These are phyloP conservation scores for Chlamydomonas reinhardtii DNA, from an alignment of 163 green algal species.

Conservation along the genomic window DNA sequence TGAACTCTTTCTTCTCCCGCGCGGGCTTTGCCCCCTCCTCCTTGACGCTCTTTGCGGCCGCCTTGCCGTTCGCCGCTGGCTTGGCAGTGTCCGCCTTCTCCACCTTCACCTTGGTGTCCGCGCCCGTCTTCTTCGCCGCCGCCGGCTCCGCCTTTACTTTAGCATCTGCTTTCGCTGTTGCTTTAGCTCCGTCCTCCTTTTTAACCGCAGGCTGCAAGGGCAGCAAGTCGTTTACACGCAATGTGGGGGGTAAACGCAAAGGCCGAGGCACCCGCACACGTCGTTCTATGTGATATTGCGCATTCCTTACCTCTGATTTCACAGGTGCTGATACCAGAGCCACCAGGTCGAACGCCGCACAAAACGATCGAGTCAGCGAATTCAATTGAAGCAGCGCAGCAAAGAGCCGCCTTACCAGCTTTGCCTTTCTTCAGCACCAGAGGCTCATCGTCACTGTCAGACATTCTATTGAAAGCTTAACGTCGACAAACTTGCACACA, in stretches of 20 bases:
- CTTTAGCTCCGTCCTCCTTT: neutral
- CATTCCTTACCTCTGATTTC: neutral
- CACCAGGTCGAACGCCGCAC: neutral
- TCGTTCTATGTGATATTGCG: too few species aligned
- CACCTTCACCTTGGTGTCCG: slow-evolving; percentile 30
- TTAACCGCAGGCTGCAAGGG: neutral
- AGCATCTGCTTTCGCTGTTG: neutral
- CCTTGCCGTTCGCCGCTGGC: neutral
- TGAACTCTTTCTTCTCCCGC: slow-evolving; percentile 74
- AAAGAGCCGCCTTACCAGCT: neutral
- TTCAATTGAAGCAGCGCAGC: neutral
- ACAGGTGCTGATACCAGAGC: neutral
- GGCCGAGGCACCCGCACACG: neutral
- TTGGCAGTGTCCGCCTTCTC: slow-evolving; percentile 41
- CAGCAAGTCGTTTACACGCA: neutral
- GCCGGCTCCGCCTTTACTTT: slow-evolving; percentile 12
- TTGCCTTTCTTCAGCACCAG: neutral
- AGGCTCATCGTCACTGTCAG: slow-evolving; percentile 32
- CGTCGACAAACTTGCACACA: too few species aligned
- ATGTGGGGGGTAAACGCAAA: neutral
- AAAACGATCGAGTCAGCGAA: neutral
- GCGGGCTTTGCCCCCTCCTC: slow-evolving; percentile 20
- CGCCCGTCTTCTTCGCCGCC: neutral
- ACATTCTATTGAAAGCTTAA: neutral
- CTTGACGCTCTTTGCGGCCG: neutral